Percentiles rank a stretch among this genome's conserved stretches.
phyloP scores from a whole-genome alignment of 805 yeast species.

The Yamadazyma sp. region DNA sequence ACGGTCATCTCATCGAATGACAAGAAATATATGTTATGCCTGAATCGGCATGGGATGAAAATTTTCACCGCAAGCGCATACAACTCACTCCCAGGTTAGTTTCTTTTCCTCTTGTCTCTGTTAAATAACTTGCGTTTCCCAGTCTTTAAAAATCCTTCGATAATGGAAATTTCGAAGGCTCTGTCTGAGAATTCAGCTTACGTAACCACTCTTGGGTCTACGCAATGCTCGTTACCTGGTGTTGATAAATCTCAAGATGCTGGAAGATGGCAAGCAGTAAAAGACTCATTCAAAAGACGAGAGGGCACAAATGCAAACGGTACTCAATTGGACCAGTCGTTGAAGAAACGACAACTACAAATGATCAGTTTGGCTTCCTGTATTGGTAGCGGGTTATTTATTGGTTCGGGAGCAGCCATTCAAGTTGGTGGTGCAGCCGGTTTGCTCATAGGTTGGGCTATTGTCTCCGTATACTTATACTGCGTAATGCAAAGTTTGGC shows the following conservation, averaged over 20 bases:
- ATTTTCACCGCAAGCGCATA: not conserved
- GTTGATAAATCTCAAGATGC: no score
- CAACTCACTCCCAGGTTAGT: no score
- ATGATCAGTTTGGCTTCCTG: constrained; percentile 45
- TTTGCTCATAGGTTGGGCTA: constrained; percentile 39
- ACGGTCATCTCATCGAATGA: constrained; percentile 6
- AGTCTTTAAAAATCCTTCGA: no score
- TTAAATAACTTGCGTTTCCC: no score
- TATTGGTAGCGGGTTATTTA: constrained; percentile 42
- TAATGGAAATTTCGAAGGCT: not conserved
- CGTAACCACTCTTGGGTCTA: not conserved
- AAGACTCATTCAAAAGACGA: constrained; percentile 29
- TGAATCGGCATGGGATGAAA: not conserved
- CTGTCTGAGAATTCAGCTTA: constrained; percentile 3
- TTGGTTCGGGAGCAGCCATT: constrained; percentile 40
- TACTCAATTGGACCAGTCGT: constrained; percentile 20
- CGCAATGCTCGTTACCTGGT: no score
- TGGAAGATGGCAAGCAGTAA: constrained; percentile 21
- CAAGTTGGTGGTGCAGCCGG: constrained; percentile 35
- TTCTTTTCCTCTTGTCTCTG: no score
- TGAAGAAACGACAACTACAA: constrained; percentile 33
- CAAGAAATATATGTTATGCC: constrained; percentile 1
- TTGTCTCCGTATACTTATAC: constrained; percentile 40
- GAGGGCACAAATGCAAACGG: constrained; percentile 9
- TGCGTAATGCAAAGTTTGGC: constrained; percentile 45